Base-by-base conservation (phyloP, 495 filamentous ascomycete genomes). In the Elaphomyces granulatus region DNA sequence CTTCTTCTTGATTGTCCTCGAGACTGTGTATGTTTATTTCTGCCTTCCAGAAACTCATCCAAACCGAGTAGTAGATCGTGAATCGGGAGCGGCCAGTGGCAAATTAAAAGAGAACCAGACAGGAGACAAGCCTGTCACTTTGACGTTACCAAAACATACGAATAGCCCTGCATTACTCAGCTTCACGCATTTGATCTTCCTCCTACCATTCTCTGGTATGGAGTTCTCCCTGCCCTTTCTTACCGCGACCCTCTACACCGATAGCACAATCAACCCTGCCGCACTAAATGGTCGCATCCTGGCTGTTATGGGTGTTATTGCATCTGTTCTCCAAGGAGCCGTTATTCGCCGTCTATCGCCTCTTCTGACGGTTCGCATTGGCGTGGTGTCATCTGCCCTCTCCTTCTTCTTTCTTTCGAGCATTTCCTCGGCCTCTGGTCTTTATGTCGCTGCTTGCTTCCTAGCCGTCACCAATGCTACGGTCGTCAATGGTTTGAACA, bases 141-240 rank as follows among this genome's bases (percentile, higher is more conserved):
- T 12, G 21, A 3, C 28, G 32, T 17, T 32, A 26, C 17, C 32
- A 3, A 46, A 44, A 37, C 19, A 21, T 15, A 90, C 83, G 1
- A 95, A 95, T 58, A 81, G 77, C 9, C 83, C 84, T 32, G 59
- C 74, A 16, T 49, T 93, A n/a, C 74, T 99, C 28, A 94, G 94
- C 54, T 53, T 78, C 4, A 75, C 86, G 0, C 90, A 99, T 55
- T 75, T 99, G 52, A 55, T 77, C 33, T 99, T 99, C 62, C 74
- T 99, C 40, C 76, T 99, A 8, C 93, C 93, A 48, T 99, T 99
- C 60, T 90, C 83, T 16, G 90, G 90, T 37, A 81, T 99, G 78
- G 90, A 99, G 50, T 96, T 94, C 47, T 66, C 64, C 30, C 77
- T 99, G 0, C 86, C 90, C 0, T 99, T 99, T 62, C 83, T 96